Base-by-base conservation (phyloP, 805 yeast species). In the Lipomyces oligophaga region DNA sequence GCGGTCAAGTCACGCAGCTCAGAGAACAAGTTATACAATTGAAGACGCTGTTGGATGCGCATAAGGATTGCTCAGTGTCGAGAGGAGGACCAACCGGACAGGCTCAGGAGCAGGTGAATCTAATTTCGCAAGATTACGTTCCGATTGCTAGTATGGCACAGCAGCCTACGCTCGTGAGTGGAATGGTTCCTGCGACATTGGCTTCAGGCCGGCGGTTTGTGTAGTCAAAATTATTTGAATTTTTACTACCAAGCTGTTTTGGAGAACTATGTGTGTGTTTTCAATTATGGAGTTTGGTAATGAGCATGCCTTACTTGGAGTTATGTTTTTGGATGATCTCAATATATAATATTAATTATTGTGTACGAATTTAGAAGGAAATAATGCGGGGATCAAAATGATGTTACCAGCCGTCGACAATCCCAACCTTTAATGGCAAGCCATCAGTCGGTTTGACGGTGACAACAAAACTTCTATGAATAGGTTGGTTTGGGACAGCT, bases 11-110 rank as follows among this genome's bases (percentile, higher is more conserved):
- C 5, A 67, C 69, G n/a, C 73, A 71, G 27, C 65, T 85, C 44
- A 69, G 81, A 30, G 82, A 80, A 38, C 84, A 80, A 57, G 69
- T 83, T 13, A 57, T 74, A 25, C 63, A 71, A 6, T 60, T 83
- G 20, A 71, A 78, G 34, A 67, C 74, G 1, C 60, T 79, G 1
- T 49, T 81, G 10, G 60, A 65, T 20, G 67, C 72, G 7, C 84
- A 80, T 55, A 75, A 72, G 51, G 78, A 76, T 36, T 78, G 62
- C 43, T 57, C 63, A 2, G 59, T 47, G 15, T 44, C 61, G 2
- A 45, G 57, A 11, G 44, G 53, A 3, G 24, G 44, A 31, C 55
- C 56, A 1, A 42, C 56, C n/a, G 56, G 56, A 7, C 56, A 52
- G 27, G 56, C 48, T 25, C 55, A 51, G 5, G 39, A 43, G 26